Evolutionary conservation across 2,329 filamentous ascomycete species (phyloP).

Genomic region (Calonectria leucothoes): DNA sequence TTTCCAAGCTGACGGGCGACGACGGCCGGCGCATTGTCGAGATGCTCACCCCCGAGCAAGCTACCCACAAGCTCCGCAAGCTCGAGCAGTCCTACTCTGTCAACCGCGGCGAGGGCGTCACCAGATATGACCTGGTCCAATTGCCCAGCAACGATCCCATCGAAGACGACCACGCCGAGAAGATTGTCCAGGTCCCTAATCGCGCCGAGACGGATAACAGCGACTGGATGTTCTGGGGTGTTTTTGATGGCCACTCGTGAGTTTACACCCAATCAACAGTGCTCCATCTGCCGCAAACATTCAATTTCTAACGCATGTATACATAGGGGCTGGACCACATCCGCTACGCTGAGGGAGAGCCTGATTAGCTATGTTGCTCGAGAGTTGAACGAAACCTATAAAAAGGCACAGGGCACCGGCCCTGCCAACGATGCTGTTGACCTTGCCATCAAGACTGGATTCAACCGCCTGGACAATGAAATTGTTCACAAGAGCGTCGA

Average conservation of each 20-base stretch:
- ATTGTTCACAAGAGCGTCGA: slow-evolving; percentile 94
- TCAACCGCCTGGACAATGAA: slow-evolving; percentile 89
- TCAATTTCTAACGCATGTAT: slow-evolving; percentile 32
- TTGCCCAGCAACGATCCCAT: slow-evolving; percentile 97
- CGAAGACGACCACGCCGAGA: slow-evolving; percentile 97
- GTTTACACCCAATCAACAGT: slow-evolving; percentile 43
- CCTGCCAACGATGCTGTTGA: slow-evolving; percentile 87
- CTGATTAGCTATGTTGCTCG: slow-evolving; percentile 93
- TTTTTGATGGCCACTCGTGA: slow-evolving; percentile 96
- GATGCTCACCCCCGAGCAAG: slow-evolving; percentile 97
- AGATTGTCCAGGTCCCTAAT: slow-evolving; percentile 90
- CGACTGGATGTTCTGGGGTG: slow-evolving; percentile 99
- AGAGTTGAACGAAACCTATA: slow-evolving; percentile 93
- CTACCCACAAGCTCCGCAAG: slow-evolving; percentile 86
- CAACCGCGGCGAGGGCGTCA: slow-evolving; percentile 88
- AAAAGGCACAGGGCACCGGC: slow-evolving; percentile 70
- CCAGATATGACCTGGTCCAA: slow-evolving; percentile 94
- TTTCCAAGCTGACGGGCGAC: slow-evolving; percentile 89
- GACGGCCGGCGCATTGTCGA: slow-evolving; percentile 88
- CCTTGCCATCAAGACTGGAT: slow-evolving; percentile 90
- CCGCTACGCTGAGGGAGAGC: slow-evolving; percentile 91
- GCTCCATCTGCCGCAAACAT: background rate
- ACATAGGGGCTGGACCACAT: slow-evolving; percentile 93
- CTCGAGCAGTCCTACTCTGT: slow-evolving; percentile 94
- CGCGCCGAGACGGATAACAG: slow-evolving; percentile 64